phyloP scores from a whole-genome alignment of 352 stramenopile genomes.

The Phytophthora meadii region DNA sequence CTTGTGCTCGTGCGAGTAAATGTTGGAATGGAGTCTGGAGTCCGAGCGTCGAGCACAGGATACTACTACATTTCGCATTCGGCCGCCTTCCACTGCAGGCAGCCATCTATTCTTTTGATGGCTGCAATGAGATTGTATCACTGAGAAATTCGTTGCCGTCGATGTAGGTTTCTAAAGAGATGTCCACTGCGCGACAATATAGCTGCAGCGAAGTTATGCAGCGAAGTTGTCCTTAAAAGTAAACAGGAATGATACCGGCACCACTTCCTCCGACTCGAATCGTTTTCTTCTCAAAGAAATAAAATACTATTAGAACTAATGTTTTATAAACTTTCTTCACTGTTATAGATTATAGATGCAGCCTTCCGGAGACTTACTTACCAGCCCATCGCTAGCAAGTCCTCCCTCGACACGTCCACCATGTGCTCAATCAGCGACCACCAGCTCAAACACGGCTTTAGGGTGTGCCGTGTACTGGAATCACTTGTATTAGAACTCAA shows the following conservation, averaged over 20 bases:
- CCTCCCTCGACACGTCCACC: constrained; percentile 11
- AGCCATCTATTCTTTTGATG: not conserved
- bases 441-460: constrained; percentile 8
- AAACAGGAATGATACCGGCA: not conserved
- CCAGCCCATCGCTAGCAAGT: constrained; percentile 14
- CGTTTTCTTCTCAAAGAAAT: no score
- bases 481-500: not conserved
- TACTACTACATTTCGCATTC: not conserved
- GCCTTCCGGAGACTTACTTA: not conserved
- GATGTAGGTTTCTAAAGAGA: no score
- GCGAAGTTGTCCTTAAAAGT: no score
- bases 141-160: not conserved
- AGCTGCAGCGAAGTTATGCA: no score
- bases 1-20: constrained; percentile 20
- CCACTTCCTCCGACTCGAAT: no score
- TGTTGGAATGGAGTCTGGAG: constrained; percentile 14
- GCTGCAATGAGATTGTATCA: not conserved
- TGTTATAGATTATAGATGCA: no score
- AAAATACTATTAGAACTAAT: no score
- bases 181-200: not conserved
- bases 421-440: constrained; percentile 21
- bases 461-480: not conserved
- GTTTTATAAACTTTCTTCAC: no score
- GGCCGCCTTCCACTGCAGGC: not conserved
- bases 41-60: not conserved